Evolutionary conservation across 2,329 filamentous ascomycete genomes (phyloP), one percentile per base, ranked within the genome.

Genomic region (Lasiodiplodia hormozganensis): DNA sequence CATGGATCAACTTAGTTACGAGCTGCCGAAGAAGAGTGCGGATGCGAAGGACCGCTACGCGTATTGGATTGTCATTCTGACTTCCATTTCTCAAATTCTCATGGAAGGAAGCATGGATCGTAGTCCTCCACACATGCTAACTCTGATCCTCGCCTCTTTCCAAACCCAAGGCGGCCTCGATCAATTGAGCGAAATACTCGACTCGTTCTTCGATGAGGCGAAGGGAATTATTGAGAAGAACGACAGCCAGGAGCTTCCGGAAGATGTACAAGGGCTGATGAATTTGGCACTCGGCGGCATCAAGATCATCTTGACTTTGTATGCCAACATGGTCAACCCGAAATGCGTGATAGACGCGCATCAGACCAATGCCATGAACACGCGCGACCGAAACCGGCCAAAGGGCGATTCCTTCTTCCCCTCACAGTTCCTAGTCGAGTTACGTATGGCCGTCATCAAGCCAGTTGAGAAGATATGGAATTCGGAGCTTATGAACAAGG

Each of bases 221-320:
- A 83, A 84, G 69, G 76, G 78, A 5, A 79, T 86, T 36, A 81
- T 83, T 14, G 80, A 81, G 34, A 78, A 80, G 14, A 78, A 76
- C 21, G 74, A 81, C 31, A 79, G 81, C 49, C 78, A 82, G 21
- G 71, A 79, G 18, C 74, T 74, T n/a, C 83, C 85, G 25, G 85
- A 86, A 67, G 76, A 78, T 14, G 73, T 72, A 10, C 75, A 79
- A 67, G 75, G 75, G 34, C 70, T 78, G 11, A 72, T 79, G 43
- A 79, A 80, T 54, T 82, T 87, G 60, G 86, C 86, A 21, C 85
- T 87, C 70, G 86, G 86, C 31, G 87, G 86, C 54, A 88, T 97
- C 72, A 94, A 92, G 77, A 93, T 94, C 73, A 93, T 98, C 38
- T 85, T 99, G 34, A 89, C 91, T 36, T 86, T 98, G 66, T 97